phyloP scores from a whole-genome alignment of 331 rosid species.

The Rhamnella rubrinervis region DNA sequence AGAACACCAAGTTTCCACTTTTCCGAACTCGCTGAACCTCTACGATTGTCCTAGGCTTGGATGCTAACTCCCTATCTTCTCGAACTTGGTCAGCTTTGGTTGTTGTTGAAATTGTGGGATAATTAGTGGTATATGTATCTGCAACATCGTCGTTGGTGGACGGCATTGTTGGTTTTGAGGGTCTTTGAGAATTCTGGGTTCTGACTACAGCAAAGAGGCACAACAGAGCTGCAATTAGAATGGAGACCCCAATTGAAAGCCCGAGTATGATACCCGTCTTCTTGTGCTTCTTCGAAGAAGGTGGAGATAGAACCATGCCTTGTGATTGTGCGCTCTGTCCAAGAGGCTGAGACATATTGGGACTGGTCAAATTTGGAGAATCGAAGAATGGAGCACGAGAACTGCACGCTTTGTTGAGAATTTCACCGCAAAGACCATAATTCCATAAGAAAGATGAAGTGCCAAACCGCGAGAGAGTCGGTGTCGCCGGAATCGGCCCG shows the following conservation, averaged over 20 bases:
- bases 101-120: constrained; percentile 4
- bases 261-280: constrained; percentile 51
- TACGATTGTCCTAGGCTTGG: constrained; percentile 34
- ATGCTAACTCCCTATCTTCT: constrained; percentile 10
- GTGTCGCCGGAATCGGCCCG: constrained; percentile 59
- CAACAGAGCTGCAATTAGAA: constrained; percentile 33
- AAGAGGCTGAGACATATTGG: constrained; percentile 35
- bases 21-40: constrained; percentile 31
- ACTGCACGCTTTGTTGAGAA: constrained; percentile 48
- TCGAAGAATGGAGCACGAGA: constrained; percentile 56
- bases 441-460: constrained; percentile 53
- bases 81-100: constrained; percentile 3
- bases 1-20: constrained; percentile 71
- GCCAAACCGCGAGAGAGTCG: constrained; percentile 49
- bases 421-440: constrained; percentile 74
- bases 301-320: constrained; percentile 43
- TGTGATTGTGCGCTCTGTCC: constrained; percentile 52
- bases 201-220: constrained; percentile 22
- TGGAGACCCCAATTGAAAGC: constrained; percentile 30
- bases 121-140: constrained; percentile 1
- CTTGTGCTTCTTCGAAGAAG: constrained; percentile 32
- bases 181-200: constrained; percentile 3
- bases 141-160: constrained; percentile 5
- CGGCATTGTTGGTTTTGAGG: constrained; percentile 20
- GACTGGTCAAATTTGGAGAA: constrained; percentile 28